phyloP scores from a whole-genome alignment of 352 stramenopile species.

The Globisporangium okanoganense region DNA sequence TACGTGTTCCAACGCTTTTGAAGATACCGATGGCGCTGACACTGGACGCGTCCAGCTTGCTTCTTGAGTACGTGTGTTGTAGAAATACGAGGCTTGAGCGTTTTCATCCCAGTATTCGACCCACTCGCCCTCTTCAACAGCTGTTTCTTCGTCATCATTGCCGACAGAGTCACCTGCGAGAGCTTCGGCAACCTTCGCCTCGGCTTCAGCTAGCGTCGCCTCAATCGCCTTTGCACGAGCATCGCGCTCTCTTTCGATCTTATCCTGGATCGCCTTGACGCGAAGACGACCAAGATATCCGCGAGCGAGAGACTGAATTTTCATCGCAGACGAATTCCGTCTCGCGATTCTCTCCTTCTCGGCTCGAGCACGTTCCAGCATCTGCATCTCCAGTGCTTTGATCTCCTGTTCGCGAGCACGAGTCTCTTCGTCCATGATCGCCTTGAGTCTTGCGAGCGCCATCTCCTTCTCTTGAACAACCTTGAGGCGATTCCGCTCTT shows the following conservation, averaged over 20 bases:
- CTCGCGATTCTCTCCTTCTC: constrained; percentile 60
- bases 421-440: constrained; percentile 70
- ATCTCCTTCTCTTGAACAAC: constrained; percentile 67
- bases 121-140: constrained; percentile 58
- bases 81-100: constrained; percentile 86
- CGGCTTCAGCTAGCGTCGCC: constrained; percentile 48
- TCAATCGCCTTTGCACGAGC: constrained; percentile 53
- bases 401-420: constrained; percentile 63
- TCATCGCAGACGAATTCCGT: constrained; percentile 44
- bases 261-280: constrained; percentile 48
- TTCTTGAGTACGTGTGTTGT: constrained; percentile 86
- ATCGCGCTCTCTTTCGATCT: constrained; percentile 64
- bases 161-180: constrained; percentile 13
- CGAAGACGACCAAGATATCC: constrained; percentile 55
- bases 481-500: constrained; percentile 51
- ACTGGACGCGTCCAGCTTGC: constrained; percentile 78
- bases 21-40: constrained; percentile 22
- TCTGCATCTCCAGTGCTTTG: constrained; percentile 62
- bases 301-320: constrained; percentile 51
- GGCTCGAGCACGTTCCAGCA: constrained; percentile 62
- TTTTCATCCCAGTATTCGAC: constrained; percentile 91
- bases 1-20: constrained; percentile 35
- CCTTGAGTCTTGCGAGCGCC: constrained; percentile 54
- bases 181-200: constrained; percentile 51
- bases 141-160: constrained; percentile 7